Evolutionary conservation across 371 early-diverging fungal genomes (phyloP), one percentile per base, ranked within the genome.

Genomic region (Chytridiales sp.): DNA sequence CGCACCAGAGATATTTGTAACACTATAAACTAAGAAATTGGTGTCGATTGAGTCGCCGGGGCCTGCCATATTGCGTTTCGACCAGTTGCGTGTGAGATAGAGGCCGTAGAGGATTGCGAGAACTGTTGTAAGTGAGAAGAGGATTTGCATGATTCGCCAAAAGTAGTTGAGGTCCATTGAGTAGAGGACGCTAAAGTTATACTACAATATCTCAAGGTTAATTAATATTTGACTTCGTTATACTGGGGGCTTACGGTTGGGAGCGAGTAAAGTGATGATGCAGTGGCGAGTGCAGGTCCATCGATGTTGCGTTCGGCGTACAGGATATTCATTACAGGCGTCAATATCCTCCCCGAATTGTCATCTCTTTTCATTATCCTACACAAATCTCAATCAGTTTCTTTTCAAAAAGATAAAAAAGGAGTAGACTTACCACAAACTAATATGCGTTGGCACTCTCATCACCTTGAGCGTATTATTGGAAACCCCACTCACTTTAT

Each of bases 271-370:
- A 39, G 31, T 0, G 42, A 48, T 4, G 34, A 49, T 43, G 48
- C 66, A 0, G 22, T 50, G 6, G 47, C 26, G 21, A 56, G 35
- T 15, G 67, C 46, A 26, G 44, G 19, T 3, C 49, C 55, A 40
- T 51, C 48, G 2, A 68, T 53, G 17, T 51, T 46, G n/a, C 77
- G 63, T 59, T 69, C 68, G 3, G 69, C 55, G 49, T 80, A 80
- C 42, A 34, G 34, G 43, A 80, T 64, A 55, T 76, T 74, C 47
- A 80, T n/a, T 0, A 77, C 49, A 1, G 80, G 80, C 11, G 72
- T 51, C 29, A 65, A 73, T 6, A 79, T 72, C n/a, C 42, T 38
- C 21, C 75, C 74, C 2, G 56, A 39, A 8, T 44, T 39, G 3
- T 19, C 30, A 19, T 47, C 36, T 26, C 50, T 56, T 17, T 68